Evolutionary conservation across 352 stramenopile genomes (phyloP).

Genomic region (Elongisporangium senticosum): DNA sequence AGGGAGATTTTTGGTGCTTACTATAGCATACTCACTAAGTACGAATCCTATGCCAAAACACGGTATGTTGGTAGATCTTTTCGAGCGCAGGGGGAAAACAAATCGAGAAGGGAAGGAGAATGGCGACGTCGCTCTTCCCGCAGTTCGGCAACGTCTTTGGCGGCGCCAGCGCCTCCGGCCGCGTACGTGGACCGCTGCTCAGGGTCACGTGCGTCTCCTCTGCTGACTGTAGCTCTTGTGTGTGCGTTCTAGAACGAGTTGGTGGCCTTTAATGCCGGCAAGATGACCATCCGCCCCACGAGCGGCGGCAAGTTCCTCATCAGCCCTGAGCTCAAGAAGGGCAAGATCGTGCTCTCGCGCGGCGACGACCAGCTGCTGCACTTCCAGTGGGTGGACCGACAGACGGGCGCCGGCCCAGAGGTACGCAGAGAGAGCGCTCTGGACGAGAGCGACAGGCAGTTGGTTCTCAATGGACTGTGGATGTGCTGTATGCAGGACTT

Average conservation of each 20-base stretch:
- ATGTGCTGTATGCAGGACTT: constrained; percentile 83
- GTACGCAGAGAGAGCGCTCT: constrained; percentile 16
- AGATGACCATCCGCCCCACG: constrained; percentile 74
- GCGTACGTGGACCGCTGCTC: constrained; percentile 24
- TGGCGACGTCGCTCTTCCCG: constrained; percentile 63
- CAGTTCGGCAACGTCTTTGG: constrained; percentile 81
- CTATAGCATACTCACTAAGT: neutral
- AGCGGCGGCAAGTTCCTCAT: constrained; percentile 86
- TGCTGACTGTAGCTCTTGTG: neutral
- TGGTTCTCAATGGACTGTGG: neutral
- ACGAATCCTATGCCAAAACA: neutral
- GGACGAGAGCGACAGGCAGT: neutral
- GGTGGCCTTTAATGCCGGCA: constrained; percentile 90
- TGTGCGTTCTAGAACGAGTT: constrained; percentile 57
- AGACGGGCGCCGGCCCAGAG: constrained; percentile 75
- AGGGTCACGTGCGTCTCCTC: neutral
- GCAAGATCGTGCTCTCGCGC: constrained; percentile 82
- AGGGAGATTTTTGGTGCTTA: neutral
- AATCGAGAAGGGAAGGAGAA: constrained; percentile 7
- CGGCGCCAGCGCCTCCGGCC: constrained; percentile 40
- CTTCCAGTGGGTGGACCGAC: constrained; percentile 91
- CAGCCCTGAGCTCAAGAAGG: constrained; percentile 87
- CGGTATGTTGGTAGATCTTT: neutral
- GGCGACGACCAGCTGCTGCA: constrained; percentile 88
- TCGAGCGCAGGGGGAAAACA: constrained; percentile 8